A percentile compares a stretch with the other conserved stretches of the same genome.
These are phyloP conservation scores for Penicillium sp. DNA, from an alignment of 2,329 filamentous ascomycete species.

Conservation along the genomic window DNA sequence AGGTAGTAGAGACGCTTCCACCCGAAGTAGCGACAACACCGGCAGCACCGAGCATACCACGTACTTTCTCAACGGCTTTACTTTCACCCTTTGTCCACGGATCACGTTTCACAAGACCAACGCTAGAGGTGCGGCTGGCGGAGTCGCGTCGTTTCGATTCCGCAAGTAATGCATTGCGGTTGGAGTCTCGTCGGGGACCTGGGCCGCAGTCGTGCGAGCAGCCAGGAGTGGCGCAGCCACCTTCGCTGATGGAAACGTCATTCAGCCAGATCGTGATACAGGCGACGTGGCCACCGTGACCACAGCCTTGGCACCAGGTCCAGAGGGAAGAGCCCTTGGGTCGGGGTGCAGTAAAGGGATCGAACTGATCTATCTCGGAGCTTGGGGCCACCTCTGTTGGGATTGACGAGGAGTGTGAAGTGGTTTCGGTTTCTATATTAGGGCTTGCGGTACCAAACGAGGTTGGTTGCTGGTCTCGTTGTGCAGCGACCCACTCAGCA, in stretches of 20 bases:
- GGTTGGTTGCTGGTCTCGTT: constrained; percentile 10
- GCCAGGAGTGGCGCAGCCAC: constrained; percentile 58
- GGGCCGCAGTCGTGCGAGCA: constrained; percentile 61
- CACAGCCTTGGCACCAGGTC: constrained; percentile 61
- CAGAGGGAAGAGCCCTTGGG: constrained; percentile 46
- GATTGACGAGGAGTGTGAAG: constrained; percentile 43
- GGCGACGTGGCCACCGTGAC: constrained; percentile 59
- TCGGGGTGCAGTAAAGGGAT: constrained; percentile 26
- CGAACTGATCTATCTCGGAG: constrained; percentile 28
- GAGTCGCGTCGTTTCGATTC: constrained; percentile 36
- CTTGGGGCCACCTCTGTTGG: constrained; percentile 32
- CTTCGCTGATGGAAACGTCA: constrained; percentile 49
- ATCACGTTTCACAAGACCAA: constrained; percentile 44
- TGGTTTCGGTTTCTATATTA: constrained; percentile 18
- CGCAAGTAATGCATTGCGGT: constrained; percentile 33
- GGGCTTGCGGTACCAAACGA: constrained; percentile 11
- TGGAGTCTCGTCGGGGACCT: constrained; percentile 46
- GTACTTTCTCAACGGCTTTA: constrained; percentile 47
- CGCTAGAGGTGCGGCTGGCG: constrained; percentile 33
- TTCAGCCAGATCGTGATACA: constrained; percentile 59
- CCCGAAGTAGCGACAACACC: constrained; percentile 34
- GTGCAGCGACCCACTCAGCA: constrained; percentile 38
- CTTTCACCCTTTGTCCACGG: constrained; percentile 46
- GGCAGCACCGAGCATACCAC: constrained; percentile 42
- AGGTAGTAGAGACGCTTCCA: constrained; percentile 16